Conservation (phyloP, 2,329 filamentous ascomycete species). For the Boeremia exigua region DNA sequence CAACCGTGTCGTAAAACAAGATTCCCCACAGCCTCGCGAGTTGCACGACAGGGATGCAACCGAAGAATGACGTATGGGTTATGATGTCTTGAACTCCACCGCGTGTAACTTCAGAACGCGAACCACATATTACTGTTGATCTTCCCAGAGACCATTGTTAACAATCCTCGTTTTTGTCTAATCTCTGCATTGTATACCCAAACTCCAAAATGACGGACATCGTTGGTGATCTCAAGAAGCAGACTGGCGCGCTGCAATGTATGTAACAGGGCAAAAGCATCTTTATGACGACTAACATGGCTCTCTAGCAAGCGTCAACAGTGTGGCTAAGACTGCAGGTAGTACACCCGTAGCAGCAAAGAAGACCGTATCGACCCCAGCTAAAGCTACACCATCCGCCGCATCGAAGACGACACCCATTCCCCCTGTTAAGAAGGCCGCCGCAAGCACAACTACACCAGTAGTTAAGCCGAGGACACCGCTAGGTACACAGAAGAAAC, state of each 20-base stretch:
- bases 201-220: constrained; percentile 35
- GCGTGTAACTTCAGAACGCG: not conserved
- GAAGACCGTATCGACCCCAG: constrained; percentile 30
- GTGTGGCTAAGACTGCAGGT: constrained; percentile 37
- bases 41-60: constrained; percentile 17
- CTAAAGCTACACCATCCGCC: constrained; percentile 24
- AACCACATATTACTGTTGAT: constrained; percentile 1
- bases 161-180: not conserved
- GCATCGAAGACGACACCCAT: constrained; percentile 17
- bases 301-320: constrained; percentile 36
- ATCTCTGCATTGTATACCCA: not conserved
- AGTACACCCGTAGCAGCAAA: constrained; percentile 28
- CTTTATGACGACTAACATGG: not conserved
- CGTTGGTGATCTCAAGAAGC: constrained; percentile 51
- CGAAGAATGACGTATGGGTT: constrained; percentile 16
- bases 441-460: constrained; percentile 13
- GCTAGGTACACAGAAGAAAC: constrained; percentile 30
- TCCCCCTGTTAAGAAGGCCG: constrained; percentile 24
- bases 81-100: constrained; percentile 14
- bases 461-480: constrained; percentile 27
- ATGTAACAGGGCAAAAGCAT: constrained; percentile 12
- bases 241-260: constrained; percentile 52
- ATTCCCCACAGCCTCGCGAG: constrained; percentile 17
- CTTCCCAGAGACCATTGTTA: not conserved
- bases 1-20: constrained; percentile 18